Base-by-base conservation (phyloP, 306 rosid genomes). In the Ormosia semicastrata region DNA sequence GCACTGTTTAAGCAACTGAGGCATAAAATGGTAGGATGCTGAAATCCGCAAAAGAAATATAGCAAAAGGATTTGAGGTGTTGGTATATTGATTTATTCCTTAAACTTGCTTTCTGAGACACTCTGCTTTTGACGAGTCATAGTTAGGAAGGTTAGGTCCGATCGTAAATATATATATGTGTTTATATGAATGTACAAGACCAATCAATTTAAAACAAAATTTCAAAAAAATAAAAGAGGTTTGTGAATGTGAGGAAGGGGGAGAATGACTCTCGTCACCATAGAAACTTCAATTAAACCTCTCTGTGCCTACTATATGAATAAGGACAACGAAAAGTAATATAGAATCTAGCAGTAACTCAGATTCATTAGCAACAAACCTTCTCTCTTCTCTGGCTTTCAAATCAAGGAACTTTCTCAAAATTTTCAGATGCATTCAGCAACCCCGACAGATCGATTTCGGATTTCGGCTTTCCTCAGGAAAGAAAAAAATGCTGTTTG, bases 131-230 rank as follows among this genome's bases (percentile, higher is more conserved):
- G 68, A 54, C 68, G 8, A 54, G 44, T 14, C 56, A 40, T 34
- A n/a, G 34, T 66, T 54, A 78, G 76, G 82, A 78, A 67, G 12
- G 82, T 78, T 78, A 78, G 67, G 75, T 67, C 30, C 44, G 44
- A 15, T 39, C 24, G 56, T 17, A 2, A 29, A 17, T 3, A 34
- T 47, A 43, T 34, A 15, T 49, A 15, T 32, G 37, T 6, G 3
- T 15, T 24, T 24, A 24, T 24, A 24, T 24, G 24, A 24, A 34
- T 10, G 37, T 44, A 4, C 36, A 63, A 50, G 50, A 57, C 34
- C 63, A 24, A 18, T 7, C 63, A 57, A 24, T 24, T 57, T 8
- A 14, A 52, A 52, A n/a, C 58, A 24, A 24, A 24, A 7, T 6
- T 5, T 53, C 0, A 50, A 50, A 53, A 52, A 52, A 53, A 24